Evolutionary conservation across 2,329 filamentous ascomycete genomes (phyloP).

Genomic region (Botrytis pseudocinerea): DNA sequence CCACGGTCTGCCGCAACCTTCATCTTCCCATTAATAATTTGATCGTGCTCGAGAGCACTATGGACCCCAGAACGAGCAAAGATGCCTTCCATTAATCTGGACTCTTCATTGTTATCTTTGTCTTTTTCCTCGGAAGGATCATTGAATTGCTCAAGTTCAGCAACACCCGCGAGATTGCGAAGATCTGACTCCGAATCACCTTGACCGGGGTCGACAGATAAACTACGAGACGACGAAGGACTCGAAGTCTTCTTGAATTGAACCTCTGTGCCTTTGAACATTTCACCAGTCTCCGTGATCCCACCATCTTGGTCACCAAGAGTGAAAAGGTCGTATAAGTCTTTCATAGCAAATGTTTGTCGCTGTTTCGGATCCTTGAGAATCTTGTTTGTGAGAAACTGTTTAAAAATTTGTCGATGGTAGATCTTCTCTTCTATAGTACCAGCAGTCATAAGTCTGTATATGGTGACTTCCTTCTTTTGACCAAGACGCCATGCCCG

Average conservation of each 20-base stretch:
- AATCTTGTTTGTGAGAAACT: constrained; percentile 96
- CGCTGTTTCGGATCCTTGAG: constrained; percentile 91
- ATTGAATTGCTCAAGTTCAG: constrained; percentile 64
- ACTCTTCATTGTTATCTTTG: constrained; percentile 54
- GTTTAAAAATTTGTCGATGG: constrained; percentile 97
- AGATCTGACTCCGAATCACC: constrained; percentile 48
- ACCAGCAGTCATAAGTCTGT: constrained; percentile 94
- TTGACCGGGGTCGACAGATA: constrained; percentile 22
- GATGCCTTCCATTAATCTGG: constrained; percentile 82
- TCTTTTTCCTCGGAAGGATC: constrained; percentile 47
- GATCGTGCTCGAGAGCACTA: constrained; percentile 89
- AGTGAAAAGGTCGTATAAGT: constrained; percentile 89
- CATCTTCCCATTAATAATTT: constrained; percentile 77
- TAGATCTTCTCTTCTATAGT: constrained; percentile 99
- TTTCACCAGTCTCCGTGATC: constrained; percentile 76
- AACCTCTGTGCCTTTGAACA: constrained; percentile 88
- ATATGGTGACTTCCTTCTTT: constrained; percentile 92
- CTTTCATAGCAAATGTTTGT: constrained; percentile 84
- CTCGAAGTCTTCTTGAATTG: constrained; percentile 52
- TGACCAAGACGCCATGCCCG: constrained; percentile 94
- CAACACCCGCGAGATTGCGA: constrained; percentile 58
- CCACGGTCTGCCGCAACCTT: constrained; percentile 71
- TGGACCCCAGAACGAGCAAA: constrained; percentile 85
- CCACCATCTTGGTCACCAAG: constrained; percentile 67
- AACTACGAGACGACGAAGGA: constrained; percentile 28